These are phyloP conservation scores for Dittrichia graveolens DNA, from an alignment of 129 eudicot species.

Conservation along the genomic window DNA sequence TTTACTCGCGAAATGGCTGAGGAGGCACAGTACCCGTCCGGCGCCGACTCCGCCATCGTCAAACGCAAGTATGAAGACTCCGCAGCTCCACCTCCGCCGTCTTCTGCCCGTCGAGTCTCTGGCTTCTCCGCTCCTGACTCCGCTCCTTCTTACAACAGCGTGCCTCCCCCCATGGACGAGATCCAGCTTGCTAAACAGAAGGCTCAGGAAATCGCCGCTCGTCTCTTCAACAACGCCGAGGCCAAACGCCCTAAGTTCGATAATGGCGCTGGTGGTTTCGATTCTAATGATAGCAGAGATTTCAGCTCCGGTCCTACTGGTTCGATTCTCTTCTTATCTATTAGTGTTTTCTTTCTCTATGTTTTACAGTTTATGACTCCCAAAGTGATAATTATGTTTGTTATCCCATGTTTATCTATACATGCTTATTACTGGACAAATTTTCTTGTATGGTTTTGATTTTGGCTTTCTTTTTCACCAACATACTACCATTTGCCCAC, in stretches of 20 bases:
- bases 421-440: background rate
- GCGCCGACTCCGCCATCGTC: constrained; percentile 44
- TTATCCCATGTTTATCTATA: background rate
- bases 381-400: background rate
- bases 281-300: constrained; percentile 30
- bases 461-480: background rate
- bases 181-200: constrained; percentile 59
- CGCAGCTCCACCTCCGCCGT: constrained; percentile 46
- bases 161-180: constrained; percentile 51
- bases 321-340: constrained; percentile 8
- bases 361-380: background rate
- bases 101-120: constrained; percentile 53
- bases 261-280: constrained; percentile 47
- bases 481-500: background rate
- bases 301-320: constrained; percentile 34
- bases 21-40: constrained; percentile 53
- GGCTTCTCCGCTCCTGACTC: constrained; percentile 66
- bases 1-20: constrained; percentile 55
- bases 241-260: constrained; percentile 72
- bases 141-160: constrained; percentile 50
- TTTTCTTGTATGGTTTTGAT: background rate
- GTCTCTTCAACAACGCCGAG: constrained; percentile 50
- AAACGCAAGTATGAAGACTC: constrained; percentile 85
- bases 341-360: background rate
- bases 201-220: constrained; percentile 62